A percentile compares a stretch with the other conserved stretches of the same genome.
These are phyloP conservation scores for Sclerotinia borealis DNA, from an alignment of 2,329 filamentous ascomycete genomes.

Conservation along the genomic window DNA sequence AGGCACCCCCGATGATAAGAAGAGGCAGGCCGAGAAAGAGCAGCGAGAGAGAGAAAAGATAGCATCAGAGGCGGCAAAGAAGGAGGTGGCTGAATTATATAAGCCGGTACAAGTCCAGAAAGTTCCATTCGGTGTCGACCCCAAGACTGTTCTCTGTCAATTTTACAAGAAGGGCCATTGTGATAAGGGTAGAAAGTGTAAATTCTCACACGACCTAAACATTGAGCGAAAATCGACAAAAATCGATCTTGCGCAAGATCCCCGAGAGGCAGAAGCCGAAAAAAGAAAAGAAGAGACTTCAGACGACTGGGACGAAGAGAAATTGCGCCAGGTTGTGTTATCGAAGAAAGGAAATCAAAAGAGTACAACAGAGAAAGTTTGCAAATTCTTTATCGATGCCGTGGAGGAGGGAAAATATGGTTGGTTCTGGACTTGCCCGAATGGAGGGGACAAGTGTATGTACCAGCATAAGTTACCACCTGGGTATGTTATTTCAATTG, in stretches of 20 bases:
- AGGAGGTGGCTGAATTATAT: constrained; percentile 75
- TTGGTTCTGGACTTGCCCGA: constrained; percentile 98
- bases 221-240: constrained; percentile 91
- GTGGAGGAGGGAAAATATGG: constrained; percentile 98
- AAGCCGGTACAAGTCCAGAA: constrained; percentile 94
- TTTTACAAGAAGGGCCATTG: constrained; percentile 97
- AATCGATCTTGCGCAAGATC: constrained; percentile 84
- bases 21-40: constrained; percentile 62
- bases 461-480: constrained; percentile 93
- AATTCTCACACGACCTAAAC: constrained; percentile 88
- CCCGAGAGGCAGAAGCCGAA: constrained; percentile 64
- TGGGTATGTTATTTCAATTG: constrained; percentile 58
- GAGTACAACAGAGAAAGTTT: constrained; percentile 95
- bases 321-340: constrained; percentile 80
- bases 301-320: constrained; percentile 96
- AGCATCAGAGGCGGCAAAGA: constrained; percentile 78
- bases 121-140: constrained; percentile 94
- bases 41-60: constrained; percentile 80
- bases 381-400: constrained; percentile 96
- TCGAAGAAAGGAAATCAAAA: constrained; percentile 97
- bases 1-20: constrained; percentile 83
- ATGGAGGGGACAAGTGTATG: constrained; percentile 96
- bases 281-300: constrained; percentile 88
- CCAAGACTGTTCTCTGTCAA: constrained; percentile 93
- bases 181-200: constrained; percentile 96